Conservation (phyloP, 1,139 yeast genomes). For the Wickerhamomyces sp. region DNA sequence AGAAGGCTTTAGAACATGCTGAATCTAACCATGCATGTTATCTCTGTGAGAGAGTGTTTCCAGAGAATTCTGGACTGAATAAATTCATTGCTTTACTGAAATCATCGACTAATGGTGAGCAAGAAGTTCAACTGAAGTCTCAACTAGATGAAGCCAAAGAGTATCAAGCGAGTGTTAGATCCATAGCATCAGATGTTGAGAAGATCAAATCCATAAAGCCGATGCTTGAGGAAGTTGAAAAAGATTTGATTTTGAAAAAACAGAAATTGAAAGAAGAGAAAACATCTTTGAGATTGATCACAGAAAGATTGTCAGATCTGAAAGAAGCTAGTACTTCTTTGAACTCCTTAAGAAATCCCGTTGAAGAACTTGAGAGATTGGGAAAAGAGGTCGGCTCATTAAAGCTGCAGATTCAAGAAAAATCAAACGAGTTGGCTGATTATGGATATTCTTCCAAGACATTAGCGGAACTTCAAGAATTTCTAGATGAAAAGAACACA, state of each 20-base stretch:
- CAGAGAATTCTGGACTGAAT: slow-evolving; percentile 30
- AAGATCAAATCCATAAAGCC: slow-evolving; percentile 6
- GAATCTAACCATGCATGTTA: slow-evolving; percentile 51
- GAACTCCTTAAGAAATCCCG: slow-evolving; percentile 28
- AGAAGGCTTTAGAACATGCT: slow-evolving; percentile 60
- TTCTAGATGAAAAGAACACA: slow-evolving; percentile 39
- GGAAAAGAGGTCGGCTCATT: slow-evolving; percentile 33
- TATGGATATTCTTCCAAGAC: slow-evolving; percentile 29
- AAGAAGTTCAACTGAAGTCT: slow-evolving; percentile 24
- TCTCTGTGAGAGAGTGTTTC: slow-evolving; percentile 61
- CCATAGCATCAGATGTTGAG: slow-evolving; percentile 18
- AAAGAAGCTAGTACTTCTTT: slow-evolving; percentile 9
- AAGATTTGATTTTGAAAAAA: neutral
- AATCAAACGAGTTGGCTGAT: slow-evolving; percentile 36
- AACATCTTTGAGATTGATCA: neutral
- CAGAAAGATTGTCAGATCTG: neutral
- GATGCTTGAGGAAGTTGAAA: slow-evolving; percentile 5
- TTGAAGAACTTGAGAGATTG: slow-evolving; percentile 35
- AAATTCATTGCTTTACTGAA: slow-evolving; percentile 31
- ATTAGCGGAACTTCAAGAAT: slow-evolving; percentile 48
- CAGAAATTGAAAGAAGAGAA: neutral
- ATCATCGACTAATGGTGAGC: slow-evolving; percentile 26
- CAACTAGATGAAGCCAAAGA: slow-evolving; percentile 38
- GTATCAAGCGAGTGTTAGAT: slow-evolving; percentile 32
- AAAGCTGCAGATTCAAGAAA: slow-evolving; percentile 32